Conservation (phyloP, 176 grass and related monocot species). For the Poa pratensis region DNA sequence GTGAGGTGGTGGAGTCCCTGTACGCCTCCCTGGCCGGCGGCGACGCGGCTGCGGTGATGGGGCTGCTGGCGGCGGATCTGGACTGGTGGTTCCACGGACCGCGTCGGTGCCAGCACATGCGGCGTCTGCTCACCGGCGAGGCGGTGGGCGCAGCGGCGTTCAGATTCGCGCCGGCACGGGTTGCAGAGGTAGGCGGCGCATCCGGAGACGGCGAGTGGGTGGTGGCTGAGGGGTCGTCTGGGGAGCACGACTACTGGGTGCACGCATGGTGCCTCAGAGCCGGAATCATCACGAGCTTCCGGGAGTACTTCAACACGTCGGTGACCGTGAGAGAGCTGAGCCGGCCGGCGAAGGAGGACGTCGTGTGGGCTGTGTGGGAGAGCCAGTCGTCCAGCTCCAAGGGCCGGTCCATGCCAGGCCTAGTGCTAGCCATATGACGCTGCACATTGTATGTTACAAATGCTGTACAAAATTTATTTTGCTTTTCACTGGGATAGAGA, state of each 20-base stretch:
- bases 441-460: not conserved
- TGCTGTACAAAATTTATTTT: not conserved
- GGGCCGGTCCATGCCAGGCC: conserved; percentile 43
- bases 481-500: not conserved
- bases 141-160: not conserved
- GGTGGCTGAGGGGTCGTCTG: conserved; percentile 52
- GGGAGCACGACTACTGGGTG: conserved; percentile 53
- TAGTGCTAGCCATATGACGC: conserved; percentile 47
- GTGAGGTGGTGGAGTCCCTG: conserved; percentile 45
- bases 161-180: conserved; percentile 32
- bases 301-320: conserved; percentile 61
- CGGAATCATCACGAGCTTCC: conserved; percentile 36
- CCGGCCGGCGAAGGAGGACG: not conserved
- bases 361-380: conserved; percentile 38
- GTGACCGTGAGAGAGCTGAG: conserved; percentile 38
- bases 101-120: conserved; percentile 54
- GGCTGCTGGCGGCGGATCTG: conserved; percentile 42
- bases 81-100: conserved; percentile 59
- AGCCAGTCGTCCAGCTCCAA: not conserved
- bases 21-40: conserved; percentile 36
- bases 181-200: conserved; percentile 35
- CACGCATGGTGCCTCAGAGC: conserved; percentile 48
- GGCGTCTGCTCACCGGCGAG: conserved; percentile 40
- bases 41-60: conserved; percentile 11
- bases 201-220: conserved; percentile 30